Evolutionary conservation across 2,329 filamentous ascomycete species (phyloP).

Genomic region (Aspergillus sp.): DNA sequence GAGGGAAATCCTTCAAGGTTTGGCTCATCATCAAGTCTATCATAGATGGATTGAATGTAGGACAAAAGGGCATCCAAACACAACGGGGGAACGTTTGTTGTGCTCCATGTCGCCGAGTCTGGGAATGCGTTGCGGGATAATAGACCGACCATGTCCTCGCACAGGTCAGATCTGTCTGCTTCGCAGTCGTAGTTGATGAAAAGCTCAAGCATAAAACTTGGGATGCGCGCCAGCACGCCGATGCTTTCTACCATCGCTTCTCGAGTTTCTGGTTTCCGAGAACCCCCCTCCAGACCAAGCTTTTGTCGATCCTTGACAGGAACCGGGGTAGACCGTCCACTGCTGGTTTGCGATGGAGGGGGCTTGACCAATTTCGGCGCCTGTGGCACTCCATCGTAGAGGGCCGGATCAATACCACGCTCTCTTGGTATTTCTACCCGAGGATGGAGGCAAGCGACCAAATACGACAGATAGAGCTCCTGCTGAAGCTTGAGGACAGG

Average conservation of each 20-base stretch:
- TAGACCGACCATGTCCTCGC: conserved; percentile 90
- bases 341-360: conserved; percentile 66
- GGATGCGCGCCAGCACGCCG: conserved; percentile 84
- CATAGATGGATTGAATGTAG: conserved; percentile 87
- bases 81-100: conserved; percentile 91
- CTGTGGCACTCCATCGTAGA: conserved; percentile 92
- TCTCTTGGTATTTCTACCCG: conserved; percentile 92
- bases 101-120: conserved; percentile 97
- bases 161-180: conserved; percentile 82
- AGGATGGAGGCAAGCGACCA: conserved; percentile 90
- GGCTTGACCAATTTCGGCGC: conserved; percentile 82
- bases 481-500: conserved; percentile 91
- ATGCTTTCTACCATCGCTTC: conserved; percentile 99
- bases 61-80: conserved; percentile 88
- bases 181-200: conserved; percentile 99
- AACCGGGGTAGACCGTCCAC: conserved; percentile 83
- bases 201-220: conserved; percentile 88
- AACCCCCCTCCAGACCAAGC: conserved; percentile 84
- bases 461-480: conserved; percentile 89
- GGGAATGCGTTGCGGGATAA: conserved; percentile 91
- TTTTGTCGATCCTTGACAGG: conserved; percentile 89
- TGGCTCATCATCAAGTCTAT: conserved; percentile 71
- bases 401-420: conserved; percentile 78
- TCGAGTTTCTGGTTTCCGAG: conserved; percentile 86
- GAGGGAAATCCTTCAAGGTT: conserved; percentile 62